Evolutionary conservation across 345 rosid species (phyloP).

Genomic region (Populus nigra): DNA sequence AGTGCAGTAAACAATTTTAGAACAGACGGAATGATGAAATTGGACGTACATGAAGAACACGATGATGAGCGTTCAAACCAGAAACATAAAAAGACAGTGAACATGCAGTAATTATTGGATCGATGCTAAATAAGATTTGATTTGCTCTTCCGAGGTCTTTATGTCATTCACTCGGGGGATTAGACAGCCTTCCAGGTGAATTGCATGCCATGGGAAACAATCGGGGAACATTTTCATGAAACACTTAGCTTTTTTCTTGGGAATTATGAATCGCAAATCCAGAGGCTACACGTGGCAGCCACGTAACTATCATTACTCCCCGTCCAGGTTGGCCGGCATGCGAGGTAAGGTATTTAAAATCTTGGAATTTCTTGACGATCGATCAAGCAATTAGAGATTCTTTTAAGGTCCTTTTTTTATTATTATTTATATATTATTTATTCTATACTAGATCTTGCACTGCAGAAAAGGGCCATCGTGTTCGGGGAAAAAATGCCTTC

Average conservation of each 20-base stretch:
- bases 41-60: background rate
- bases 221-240: background rate
- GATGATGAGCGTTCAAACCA: background rate
- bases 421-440: too few relatives aligned
- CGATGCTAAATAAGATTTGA: background rate
- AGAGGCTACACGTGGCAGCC: background rate
- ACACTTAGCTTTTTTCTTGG: background rate
- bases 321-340: background rate
- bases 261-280: background rate
- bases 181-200: background rate
- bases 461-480: too few relatives aligned
- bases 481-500: too few relatives aligned
- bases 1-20: background rate
- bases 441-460: too few relatives aligned
- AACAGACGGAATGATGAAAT: background rate
- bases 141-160: background rate
- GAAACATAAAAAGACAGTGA: background rate
- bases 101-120: background rate
- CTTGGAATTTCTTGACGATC: too few relatives aligned
- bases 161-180: too few relatives aligned
- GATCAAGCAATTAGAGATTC: too few relatives aligned
- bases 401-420: too few relatives aligned
- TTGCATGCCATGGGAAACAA: conserved; percentile 3
- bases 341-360: too few relatives aligned
- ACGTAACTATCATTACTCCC: background rate